A percentile compares a stretch with the other conserved stretches of the same genome.
phyloP scores from a whole-genome alignment of 2,329 filamentous ascomycete species.

The Fusarium domesticum region DNA sequence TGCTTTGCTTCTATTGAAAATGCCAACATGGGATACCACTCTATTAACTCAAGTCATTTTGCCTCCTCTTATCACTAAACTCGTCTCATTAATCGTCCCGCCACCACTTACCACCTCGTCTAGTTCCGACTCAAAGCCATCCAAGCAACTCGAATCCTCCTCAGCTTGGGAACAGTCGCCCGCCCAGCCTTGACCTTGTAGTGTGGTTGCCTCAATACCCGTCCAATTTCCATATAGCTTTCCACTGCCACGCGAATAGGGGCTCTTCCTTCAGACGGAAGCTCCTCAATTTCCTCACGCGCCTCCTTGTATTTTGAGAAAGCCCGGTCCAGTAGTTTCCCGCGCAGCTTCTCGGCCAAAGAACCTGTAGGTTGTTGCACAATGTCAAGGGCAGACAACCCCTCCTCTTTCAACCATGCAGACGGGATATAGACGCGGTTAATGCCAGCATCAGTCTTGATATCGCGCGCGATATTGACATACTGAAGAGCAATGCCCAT shows the following conservation, averaged over 20 bases:
- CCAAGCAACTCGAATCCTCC: constrained; percentile 57
- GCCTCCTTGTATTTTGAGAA: constrained; percentile 58
- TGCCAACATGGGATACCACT: background rate
- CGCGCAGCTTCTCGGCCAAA: constrained; percentile 47
- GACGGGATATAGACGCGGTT: constrained; percentile 66
- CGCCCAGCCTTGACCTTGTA: constrained; percentile 41
- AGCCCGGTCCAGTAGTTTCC: constrained; percentile 55
- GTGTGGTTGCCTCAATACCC: constrained; percentile 48
- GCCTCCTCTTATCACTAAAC: background rate
- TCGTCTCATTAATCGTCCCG: background rate
- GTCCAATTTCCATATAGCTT: constrained; percentile 73
- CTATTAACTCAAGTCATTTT: background rate
- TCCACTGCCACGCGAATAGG: constrained; percentile 68
- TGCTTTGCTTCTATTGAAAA: background rate
- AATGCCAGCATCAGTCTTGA: constrained; percentile 63
- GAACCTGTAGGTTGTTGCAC: constrained; percentile 42
- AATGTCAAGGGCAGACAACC: constrained; percentile 52
- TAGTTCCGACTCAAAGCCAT: constrained; percentile 41
- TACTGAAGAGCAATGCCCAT: constrained; percentile 78
- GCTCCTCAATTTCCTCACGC: constrained; percentile 54
- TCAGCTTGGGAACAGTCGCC: constrained; percentile 43
- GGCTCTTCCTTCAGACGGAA: constrained; percentile 59
- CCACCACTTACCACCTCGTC: constrained; percentile 1
- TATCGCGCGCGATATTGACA: constrained; percentile 73
- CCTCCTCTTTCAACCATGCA: constrained; percentile 59